Percentiles rank a stretch among this genome's conserved stretches.
phyloP scores from a whole-genome alignment of 495 filamentous ascomycete genomes.

The Parathielavia hyrcaniae region DNA sequence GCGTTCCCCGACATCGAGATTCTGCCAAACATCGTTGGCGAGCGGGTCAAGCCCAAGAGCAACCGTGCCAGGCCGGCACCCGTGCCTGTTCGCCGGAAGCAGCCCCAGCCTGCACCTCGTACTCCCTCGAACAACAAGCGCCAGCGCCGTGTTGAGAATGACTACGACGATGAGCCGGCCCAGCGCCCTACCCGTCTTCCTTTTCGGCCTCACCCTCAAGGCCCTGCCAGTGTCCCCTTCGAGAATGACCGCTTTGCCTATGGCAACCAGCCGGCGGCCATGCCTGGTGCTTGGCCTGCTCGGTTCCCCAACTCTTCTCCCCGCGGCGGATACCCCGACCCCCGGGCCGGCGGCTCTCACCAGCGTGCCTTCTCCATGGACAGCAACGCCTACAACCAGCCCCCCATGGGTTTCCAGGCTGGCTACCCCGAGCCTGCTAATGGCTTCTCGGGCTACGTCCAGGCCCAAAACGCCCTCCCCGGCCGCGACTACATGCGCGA shows the following conservation, averaged over 20 bases:
- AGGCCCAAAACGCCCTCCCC: neutral
- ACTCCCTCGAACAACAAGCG: neutral
- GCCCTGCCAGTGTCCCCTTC: too few relatives aligned
- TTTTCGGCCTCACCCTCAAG: neutral
- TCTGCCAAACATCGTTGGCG: constrained; percentile 49
- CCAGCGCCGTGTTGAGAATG: neutral
- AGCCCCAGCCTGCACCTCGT: neutral
- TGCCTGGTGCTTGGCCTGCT: too few relatives aligned
- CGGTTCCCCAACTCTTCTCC: neutral
- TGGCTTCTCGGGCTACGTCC: neutral
- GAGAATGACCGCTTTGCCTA: too few relatives aligned
- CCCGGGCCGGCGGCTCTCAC: neutral
- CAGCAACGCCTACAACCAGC: neutral
- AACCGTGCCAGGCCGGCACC: constrained; percentile 10
- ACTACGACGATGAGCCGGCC: neutral
- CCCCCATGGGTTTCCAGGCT: neutral
- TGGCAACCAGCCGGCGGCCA: too few relatives aligned
- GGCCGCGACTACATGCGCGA: too few relatives aligned
- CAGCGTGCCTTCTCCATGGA: constrained; percentile 5
- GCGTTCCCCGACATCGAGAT: constrained; percentile 64
- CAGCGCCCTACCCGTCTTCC: neutral
- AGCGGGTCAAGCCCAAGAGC: constrained; percentile 4
- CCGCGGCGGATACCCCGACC: neutral
- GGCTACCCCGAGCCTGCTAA: neutral
- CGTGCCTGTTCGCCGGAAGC: neutral